These are phyloP conservation scores for Claviceps humidiphila DNA, from an alignment of 2,329 filamentous ascomycete species.

Conservation along the genomic window DNA sequence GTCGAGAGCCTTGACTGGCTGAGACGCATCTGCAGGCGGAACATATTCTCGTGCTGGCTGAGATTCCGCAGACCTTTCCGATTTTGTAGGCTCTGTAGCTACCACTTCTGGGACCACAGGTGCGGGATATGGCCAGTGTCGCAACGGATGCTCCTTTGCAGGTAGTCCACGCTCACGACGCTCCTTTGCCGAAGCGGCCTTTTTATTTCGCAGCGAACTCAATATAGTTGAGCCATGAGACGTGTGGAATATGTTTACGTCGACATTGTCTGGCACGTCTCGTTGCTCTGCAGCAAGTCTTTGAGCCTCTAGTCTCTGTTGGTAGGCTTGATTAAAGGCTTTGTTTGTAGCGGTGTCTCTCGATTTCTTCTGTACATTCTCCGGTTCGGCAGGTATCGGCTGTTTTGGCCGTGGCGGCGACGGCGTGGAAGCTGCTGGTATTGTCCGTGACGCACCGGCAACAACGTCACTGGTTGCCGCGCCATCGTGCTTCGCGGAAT, in stretches of 20 bases:
- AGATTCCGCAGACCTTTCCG: neutral
- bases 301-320: constrained; percentile 4
- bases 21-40: neutral
- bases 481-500: neutral
- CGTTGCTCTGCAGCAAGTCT: constrained; percentile 12
- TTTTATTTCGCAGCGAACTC: constrained; percentile 20
- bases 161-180: constrained; percentile 8
- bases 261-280: constrained; percentile 26
- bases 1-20: neutral
- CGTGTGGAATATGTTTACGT: constrained; percentile 37
- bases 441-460: neutral
- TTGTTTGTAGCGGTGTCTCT: neutral
- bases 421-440: neutral
- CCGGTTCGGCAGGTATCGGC: neutral
- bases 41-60: neutral
- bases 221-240: constrained; percentile 31
- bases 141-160: constrained; percentile 24
- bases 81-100: neutral
- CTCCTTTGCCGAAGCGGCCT: constrained; percentile 4
- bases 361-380: neutral
- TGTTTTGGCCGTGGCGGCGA: neutral
- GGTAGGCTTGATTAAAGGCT: constrained; percentile 4
- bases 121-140: constrained; percentile 19
- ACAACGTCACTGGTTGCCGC: neutral
- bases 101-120: constrained; percentile 9